phyloP scores from a whole-genome alignment of 345 rosid species.

The Eucalyptus rudis region DNA sequence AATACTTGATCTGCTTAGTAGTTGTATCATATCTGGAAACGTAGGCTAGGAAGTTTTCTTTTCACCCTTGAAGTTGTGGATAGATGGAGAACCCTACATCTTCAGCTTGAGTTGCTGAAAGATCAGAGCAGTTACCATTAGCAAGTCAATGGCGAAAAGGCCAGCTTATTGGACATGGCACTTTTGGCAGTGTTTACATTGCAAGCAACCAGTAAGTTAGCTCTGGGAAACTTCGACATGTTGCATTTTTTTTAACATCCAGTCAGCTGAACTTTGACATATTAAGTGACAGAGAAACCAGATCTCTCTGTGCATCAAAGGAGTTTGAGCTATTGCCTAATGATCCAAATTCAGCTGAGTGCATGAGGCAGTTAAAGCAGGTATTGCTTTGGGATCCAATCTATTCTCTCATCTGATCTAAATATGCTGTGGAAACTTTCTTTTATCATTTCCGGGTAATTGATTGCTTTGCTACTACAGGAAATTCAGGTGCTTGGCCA shows the following conservation, averaged over 20 bases:
- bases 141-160: constrained; percentile 43
- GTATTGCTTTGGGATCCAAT: neutral
- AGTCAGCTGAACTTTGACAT: neutral
- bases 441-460: too few relatives aligned
- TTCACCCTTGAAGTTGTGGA: neutral
- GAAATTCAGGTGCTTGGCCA: too few relatives aligned
- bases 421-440: too few relatives aligned
- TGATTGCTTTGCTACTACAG: too few relatives aligned
- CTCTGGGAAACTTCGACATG: neutral
- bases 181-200: constrained; percentile 64
- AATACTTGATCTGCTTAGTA: too few relatives aligned
- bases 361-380: neutral
- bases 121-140: neutral
- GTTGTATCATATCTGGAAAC: neutral
- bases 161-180: constrained; percentile 51
- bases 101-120: neutral
- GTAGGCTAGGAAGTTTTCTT: neutral
- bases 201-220: constrained; percentile 50
- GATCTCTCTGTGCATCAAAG: neutral
- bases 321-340: neutral
- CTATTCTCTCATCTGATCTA: too few relatives aligned
- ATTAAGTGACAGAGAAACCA: neutral
- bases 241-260: neutral
- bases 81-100: neutral
- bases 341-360: neutral